Evolutionary conservation across 495 filamentous ascomycete species (phyloP).

Genomic region (Aspergillus incahuasiensis): DNA sequence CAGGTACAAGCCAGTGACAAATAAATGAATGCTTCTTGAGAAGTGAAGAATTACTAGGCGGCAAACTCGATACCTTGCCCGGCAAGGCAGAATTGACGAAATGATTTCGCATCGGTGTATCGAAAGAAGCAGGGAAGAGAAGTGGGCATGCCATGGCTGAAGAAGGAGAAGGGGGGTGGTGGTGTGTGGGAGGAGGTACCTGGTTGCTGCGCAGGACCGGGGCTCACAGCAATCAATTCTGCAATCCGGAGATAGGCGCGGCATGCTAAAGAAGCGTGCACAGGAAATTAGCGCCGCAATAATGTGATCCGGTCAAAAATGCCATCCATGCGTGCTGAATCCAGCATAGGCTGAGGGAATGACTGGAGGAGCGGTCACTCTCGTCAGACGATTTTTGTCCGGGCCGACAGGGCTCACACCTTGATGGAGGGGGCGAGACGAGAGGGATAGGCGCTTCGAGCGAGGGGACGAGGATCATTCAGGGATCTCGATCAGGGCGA

Average conservation of each 20-base stretch:
- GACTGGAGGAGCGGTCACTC: constrained; percentile 15
- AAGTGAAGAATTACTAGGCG: constrained; percentile 25
- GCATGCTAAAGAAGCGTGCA: constrained; percentile 16
- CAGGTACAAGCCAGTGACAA: constrained; percentile 23
- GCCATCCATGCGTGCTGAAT: constrained; percentile 11
- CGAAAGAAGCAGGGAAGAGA: constrained; percentile 7
- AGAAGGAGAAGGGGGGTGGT: constrained; percentile 10
- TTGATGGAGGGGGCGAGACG: constrained; percentile 7
- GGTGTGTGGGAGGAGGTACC: constrained; percentile 13
- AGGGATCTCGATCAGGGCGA: constrained; percentile 4
- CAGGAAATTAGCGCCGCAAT: constrained; percentile 35
- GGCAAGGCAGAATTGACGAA: constrained; percentile 37
- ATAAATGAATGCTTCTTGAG: constrained; percentile 26
- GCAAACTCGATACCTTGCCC: constrained; percentile 26
- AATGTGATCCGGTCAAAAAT: constrained; percentile 23
- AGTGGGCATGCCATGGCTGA: constrained; percentile 24
- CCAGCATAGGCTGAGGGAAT: constrained; percentile 14
- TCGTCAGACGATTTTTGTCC: constrained; percentile 13
- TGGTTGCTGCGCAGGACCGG: constrained; percentile 24
- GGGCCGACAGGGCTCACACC: constrained; percentile 4
- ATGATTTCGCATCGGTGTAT: constrained; percentile 24
- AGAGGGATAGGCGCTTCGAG: constrained; percentile 1
- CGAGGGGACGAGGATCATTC: constrained; percentile 7
- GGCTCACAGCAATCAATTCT: constrained; percentile 32
- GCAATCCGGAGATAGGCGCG: constrained; percentile 27